phyloP scores from a whole-genome alignment of 73 alveolate genomes.

The Paramecium caudatum region DNA sequence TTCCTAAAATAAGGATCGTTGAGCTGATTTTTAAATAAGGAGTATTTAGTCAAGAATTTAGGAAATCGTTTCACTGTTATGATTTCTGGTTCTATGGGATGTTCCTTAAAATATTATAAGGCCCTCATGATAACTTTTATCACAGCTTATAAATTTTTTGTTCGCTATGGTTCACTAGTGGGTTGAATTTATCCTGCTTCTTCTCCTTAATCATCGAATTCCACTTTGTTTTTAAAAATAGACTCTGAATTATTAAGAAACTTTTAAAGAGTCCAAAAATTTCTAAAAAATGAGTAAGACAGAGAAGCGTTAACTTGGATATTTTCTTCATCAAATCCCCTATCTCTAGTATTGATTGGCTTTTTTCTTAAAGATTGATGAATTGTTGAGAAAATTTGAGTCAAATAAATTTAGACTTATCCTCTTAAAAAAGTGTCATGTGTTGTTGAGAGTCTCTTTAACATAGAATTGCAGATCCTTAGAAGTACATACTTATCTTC shows the following conservation, averaged over 20 bases:
- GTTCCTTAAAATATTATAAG: conserved; percentile 33
- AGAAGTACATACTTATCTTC: conserved; percentile 34
- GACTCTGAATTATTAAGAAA: conserved; percentile 28
- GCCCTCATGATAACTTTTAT: conserved; percentile 44
- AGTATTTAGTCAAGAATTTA: conserved; percentile 52
- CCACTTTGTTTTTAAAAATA: background rate
- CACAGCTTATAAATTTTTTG: conserved; percentile 32
- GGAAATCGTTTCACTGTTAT: conserved; percentile 48
- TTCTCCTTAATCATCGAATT: conserved; percentile 54
- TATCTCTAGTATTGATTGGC: conserved; percentile 20
- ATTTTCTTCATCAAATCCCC: conserved; percentile 49
- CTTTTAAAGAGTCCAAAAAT: conserved; percentile 56
- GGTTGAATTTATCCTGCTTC: conserved; percentile 26
- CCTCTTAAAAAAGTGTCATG: conserved; percentile 65
- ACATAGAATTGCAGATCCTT: conserved; percentile 51
- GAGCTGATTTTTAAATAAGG: conserved; percentile 25
- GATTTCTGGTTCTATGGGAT: conserved; percentile 26
- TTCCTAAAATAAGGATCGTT: conserved; percentile 67
- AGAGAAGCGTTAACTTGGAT: background rate
- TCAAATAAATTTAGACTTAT: conserved; percentile 31
- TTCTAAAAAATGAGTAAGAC: conserved; percentile 13
- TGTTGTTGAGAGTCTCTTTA: conserved; percentile 58
- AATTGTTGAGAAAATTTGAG: conserved; percentile 29
- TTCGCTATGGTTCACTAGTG: conserved; percentile 1
- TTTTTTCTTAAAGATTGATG: conserved; percentile 25